phyloP scores from a whole-genome alignment of 768 basidiomycete genomes.

The Boletus rufocinnamomeus region DNA sequence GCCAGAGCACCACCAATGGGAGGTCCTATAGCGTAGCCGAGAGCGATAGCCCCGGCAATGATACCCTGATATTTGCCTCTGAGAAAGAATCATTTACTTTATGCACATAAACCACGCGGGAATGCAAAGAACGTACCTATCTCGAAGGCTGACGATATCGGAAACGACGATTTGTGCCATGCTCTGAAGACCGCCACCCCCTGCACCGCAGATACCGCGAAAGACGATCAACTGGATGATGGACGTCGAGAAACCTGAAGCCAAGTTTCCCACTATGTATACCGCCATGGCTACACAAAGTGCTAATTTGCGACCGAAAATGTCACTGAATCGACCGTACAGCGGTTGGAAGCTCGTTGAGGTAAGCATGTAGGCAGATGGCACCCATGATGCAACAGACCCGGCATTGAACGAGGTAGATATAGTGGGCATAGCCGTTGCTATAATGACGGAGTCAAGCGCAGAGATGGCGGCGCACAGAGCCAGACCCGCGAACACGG shows the following conservation, averaged over 20 bases:
- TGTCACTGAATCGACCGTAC: conserved; percentile 65
- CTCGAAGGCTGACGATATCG: conserved; percentile 70
- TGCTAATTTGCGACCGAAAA: conserved; percentile 64
- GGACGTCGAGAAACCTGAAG: conserved; percentile 64
- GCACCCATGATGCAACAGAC: conserved; percentile 59
- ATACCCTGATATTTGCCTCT: conserved; percentile 82
- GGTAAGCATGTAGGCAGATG: conserved; percentile 69
- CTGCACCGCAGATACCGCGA: conserved; percentile 66
- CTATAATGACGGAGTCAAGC: conserved; percentile 72
- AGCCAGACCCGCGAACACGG: conserved; percentile 61
- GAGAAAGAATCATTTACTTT: not conserved
- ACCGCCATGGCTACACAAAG: conserved; percentile 59
- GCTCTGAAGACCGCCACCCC: conserved; percentile 71
- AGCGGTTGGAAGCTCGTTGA: conserved; percentile 44
- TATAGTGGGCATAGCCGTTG: conserved; percentile 74
- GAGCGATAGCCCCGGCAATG: conserved; percentile 53
- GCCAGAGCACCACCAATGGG: conserved; percentile 66
- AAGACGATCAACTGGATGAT: conserved; percentile 71
- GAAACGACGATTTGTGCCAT: conserved; percentile 72
- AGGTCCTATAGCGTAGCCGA: conserved; percentile 68
- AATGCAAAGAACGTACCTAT: conserved; percentile 43
- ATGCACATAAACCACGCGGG: not conserved
- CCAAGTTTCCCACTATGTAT: conserved; percentile 66
- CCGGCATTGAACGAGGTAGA: conserved; percentile 61
- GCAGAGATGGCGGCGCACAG: conserved; percentile 62